Percentiles rank a stretch among this genome's conserved stretches.
These are phyloP conservation scores for Pleurotus tuoliensis DNA, from an alignment of 768 basidiomycete genomes.

Conservation along the genomic window DNA sequence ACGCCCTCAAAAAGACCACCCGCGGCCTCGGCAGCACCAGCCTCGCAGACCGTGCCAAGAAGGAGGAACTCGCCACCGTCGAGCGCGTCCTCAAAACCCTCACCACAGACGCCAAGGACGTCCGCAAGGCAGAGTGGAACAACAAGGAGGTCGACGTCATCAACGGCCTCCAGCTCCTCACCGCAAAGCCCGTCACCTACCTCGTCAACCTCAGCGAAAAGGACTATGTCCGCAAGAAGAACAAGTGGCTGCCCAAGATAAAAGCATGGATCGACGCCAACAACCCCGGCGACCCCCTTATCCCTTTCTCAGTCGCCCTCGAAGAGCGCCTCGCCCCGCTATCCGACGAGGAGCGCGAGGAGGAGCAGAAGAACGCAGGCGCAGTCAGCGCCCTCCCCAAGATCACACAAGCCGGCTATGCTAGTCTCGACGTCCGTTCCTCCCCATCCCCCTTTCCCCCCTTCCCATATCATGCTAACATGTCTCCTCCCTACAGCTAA, in stretches of 20 bases:
- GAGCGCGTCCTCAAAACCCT: constrained; percentile 8
- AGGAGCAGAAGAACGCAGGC: constrained; percentile 74
- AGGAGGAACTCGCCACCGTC: constrained; percentile 80
- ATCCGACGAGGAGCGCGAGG: constrained; percentile 65
- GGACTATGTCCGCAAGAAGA: constrained; percentile 96
- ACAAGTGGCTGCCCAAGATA: constrained; percentile 98
- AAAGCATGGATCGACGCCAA: constrained; percentile 97
- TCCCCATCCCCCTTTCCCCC: not conserved
- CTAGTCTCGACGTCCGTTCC: constrained; percentile 69
- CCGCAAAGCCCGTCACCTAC: constrained; percentile 96
- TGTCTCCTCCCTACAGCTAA: constrained; percentile 48
- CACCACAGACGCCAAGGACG: constrained; percentile 51
- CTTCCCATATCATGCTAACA: not conserved
- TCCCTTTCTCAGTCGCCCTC: constrained; percentile 94
- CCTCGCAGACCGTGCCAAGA: constrained; percentile 91
- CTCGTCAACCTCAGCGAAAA: constrained; percentile 95
- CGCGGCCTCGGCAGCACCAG: constrained; percentile 69
- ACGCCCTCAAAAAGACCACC: constrained; percentile 68
- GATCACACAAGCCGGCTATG: constrained; percentile 94
- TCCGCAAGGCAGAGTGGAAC: constrained; percentile 90
- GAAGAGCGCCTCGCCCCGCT: constrained; percentile 82
- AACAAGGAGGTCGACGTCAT: constrained; percentile 98
- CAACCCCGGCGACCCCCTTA: constrained; percentile 93
- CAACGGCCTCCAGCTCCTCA: constrained; percentile 85
- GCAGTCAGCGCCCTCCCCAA: constrained; percentile 78